A percentile compares a stretch with the other conserved stretches of the same genome.
Evolutionary conservation across 257 asterid genomes (phyloP).

Genomic region (Solanum megistacrolobum): DNA sequence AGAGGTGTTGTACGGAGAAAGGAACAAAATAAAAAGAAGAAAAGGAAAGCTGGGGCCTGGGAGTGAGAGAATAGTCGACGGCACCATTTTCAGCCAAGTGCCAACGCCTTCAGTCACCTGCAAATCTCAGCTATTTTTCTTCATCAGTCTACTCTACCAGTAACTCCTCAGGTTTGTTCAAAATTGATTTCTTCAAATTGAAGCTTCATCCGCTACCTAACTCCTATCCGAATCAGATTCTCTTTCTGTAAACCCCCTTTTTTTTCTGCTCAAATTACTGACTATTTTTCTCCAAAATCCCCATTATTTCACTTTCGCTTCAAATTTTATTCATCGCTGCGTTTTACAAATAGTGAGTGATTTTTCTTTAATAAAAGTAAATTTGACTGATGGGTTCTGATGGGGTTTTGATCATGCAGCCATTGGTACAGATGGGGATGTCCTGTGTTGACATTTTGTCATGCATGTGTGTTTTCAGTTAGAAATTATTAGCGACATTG

Average conservation of each 20-base stretch:
- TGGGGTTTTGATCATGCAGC: not conserved
- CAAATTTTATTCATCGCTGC: not conserved
- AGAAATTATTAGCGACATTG: constrained; percentile 2
- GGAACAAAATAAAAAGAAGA: not conserved
- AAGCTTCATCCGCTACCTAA: not conserved
- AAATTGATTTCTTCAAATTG: not conserved
- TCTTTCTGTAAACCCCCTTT: not conserved
- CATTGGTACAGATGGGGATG: not conserved
- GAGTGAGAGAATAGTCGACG: not conserved
- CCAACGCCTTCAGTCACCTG: not conserved
- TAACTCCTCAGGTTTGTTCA: not conserved
- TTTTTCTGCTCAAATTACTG: not conserved
- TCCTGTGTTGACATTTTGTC: not conserved
- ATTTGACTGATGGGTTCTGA: not conserved
- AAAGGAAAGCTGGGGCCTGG: not conserved
- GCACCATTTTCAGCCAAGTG: not conserved
- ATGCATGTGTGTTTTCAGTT: constrained; percentile 11
- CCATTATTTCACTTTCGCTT: not conserved
- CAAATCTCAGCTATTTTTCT: not conserved
- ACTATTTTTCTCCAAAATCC: not conserved
- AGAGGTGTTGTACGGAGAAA: not conserved
- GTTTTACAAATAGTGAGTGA: not conserved
- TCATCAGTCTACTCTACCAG: not conserved
- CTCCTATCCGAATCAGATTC: not conserved
- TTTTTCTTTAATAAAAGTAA: not conserved